Percentiles rank a stretch among this genome's conserved stretches.
phyloP scores from a whole-genome alignment of 768 basidiomycete species.

The Sarcomyxa edulis region DNA sequence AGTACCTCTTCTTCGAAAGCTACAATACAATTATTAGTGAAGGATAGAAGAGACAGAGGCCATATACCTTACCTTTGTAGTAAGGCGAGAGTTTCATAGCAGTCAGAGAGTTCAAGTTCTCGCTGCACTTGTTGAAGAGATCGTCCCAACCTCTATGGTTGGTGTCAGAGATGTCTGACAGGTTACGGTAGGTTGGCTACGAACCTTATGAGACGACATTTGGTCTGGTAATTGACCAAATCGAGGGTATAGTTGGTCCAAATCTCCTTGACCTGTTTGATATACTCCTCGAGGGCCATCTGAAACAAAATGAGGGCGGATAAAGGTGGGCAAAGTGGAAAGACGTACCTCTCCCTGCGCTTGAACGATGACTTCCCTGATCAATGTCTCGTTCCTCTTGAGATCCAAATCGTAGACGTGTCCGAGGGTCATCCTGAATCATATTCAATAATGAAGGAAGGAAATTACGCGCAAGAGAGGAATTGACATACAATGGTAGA shows the following conservation, averaged over 20 bases:
- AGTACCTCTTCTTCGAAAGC: slow-evolving; percentile 90
- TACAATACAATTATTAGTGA: slow-evolving; percentile 18
- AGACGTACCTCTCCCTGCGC: slow-evolving; percentile 87
- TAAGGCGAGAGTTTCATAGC: slow-evolving; percentile 99
- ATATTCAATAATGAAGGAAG: too few relatives aligned
- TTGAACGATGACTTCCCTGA: slow-evolving; percentile 94
- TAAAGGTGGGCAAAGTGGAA: background rate
- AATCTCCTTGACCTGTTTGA: slow-evolving; percentile 93
- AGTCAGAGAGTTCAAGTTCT: slow-evolving; percentile 91
- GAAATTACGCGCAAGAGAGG: too few relatives aligned
- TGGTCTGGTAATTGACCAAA: slow-evolving; percentile 97
- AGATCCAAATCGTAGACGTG: slow-evolving; percentile 96
- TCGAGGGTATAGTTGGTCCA: slow-evolving; percentile 97
- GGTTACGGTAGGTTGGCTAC: slow-evolving; percentile 12
- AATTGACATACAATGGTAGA: slow-evolving; percentile 55
- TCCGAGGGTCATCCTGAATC: slow-evolving; percentile 91
- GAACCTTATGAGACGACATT: slow-evolving; percentile 89
- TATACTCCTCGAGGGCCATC: slow-evolving; percentile 95
- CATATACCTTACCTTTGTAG: slow-evolving; percentile 91
- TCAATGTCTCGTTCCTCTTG: slow-evolving; percentile 83
- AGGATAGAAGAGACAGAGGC: background rate
- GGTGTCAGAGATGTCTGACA: slow-evolving; percentile 5
- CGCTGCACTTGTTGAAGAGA: slow-evolving; percentile 92
- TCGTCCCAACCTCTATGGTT: slow-evolving; percentile 87
- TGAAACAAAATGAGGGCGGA: slow-evolving; percentile 31